These are phyloP conservation scores for Hysterium pulicare DNA, from an alignment of 2,329 filamentous ascomycete genomes.

Conservation along the genomic window DNA sequence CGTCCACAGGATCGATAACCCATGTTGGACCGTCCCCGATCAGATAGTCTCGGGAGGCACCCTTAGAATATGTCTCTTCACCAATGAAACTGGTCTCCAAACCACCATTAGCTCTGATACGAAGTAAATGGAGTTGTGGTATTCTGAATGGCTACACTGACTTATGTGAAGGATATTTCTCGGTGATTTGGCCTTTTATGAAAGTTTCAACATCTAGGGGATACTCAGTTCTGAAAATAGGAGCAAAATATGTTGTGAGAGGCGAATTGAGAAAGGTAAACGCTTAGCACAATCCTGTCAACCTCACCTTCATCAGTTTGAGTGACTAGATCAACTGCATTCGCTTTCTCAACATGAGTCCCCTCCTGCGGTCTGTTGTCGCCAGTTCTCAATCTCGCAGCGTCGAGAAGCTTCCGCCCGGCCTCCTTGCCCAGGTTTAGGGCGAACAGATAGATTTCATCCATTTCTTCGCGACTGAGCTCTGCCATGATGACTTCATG, in stretches of 20 bases:
- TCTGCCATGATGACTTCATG: conserved; percentile 19
- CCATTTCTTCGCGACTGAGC: conserved; percentile 47
- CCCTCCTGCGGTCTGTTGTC: conserved; percentile 35
- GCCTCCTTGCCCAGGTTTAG: conserved; percentile 68
- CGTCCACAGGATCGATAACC: conserved; percentile 74
- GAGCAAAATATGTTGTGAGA: too few relatives aligned
- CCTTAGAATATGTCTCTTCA: conserved; percentile 72
- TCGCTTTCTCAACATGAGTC: conserved; percentile 64
- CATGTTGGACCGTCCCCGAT: conserved; percentile 65
- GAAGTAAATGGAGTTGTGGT: neutral
- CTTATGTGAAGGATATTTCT: conserved; percentile 64
- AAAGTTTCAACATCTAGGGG: conserved; percentile 69
- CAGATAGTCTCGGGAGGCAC: conserved; percentile 64
- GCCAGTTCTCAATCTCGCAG: conserved; percentile 55
- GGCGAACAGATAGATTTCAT: conserved; percentile 67
- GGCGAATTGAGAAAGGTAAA: too few relatives aligned
- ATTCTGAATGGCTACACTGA: conserved; percentile 38
- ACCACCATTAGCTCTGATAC: neutral
- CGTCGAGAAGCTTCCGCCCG: conserved; percentile 63
- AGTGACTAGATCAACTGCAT: conserved; percentile 73
- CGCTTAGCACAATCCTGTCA: too few relatives aligned
- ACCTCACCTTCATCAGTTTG: conserved; percentile 66
- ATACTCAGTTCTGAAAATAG: too few relatives aligned
- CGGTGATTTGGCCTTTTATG: conserved; percentile 58
- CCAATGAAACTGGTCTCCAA: conserved; percentile 61